Conservation (phyloP, 305 asterid genomes). For the Lippia alba region DNA sequence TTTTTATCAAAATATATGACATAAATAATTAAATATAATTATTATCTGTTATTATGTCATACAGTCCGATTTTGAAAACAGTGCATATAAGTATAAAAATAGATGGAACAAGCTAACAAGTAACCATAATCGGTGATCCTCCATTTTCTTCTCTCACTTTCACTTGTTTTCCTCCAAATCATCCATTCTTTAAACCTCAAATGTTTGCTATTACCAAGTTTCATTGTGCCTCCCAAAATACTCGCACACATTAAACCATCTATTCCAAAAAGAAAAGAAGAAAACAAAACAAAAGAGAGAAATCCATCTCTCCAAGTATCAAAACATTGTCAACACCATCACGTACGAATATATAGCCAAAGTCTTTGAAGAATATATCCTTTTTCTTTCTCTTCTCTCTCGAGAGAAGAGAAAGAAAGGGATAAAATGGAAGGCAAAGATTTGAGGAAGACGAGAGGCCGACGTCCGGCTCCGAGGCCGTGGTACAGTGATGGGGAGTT, state of each 20-base stretch:
- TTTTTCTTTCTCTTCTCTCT: conserved; percentile 36
- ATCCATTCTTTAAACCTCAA: conserved; percentile 16
- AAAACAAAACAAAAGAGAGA: neutral
- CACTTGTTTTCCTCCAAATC: conserved; percentile 26
- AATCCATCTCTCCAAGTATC: too few species aligned
- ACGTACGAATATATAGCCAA: neutral
- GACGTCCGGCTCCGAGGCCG: conserved; percentile 3
- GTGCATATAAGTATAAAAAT: too few species aligned
- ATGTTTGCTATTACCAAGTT: neutral
- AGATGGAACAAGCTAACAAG: too few species aligned
- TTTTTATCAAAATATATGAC: too few species aligned
- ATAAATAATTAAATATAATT: too few species aligned
- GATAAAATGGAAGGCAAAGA: conserved; percentile 28
- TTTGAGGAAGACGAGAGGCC: conserved; percentile 18
- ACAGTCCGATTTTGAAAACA: too few species aligned
- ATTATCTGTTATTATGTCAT: too few species aligned
- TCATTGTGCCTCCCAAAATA: conserved; percentile 6
- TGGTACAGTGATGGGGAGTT: conserved; percentile 62
- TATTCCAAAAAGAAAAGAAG: conserved; percentile 4
- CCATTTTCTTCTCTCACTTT: conserved; percentile 33
- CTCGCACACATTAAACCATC: neutral
- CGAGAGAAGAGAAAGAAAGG: conserved; percentile 1
- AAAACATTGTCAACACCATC: too few species aligned
- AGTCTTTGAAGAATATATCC: neutral
- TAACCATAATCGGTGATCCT: conserved; percentile 8